Evolutionary conservation across 73 alveolate species (phyloP).

Genomic region (Tetrahymena thermophila): DNA sequence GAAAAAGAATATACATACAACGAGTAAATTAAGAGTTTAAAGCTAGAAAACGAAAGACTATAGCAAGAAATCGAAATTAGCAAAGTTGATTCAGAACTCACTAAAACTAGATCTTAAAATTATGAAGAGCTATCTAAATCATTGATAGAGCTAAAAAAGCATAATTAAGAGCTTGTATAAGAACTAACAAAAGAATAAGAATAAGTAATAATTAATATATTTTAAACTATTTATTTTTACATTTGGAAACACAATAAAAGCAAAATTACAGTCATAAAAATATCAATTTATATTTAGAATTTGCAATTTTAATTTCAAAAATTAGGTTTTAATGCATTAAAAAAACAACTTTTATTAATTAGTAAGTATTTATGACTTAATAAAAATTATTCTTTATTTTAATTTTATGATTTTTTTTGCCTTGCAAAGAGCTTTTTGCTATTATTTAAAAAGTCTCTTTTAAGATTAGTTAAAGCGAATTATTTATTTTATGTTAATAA

Average conservation of each 20-base stretch:
- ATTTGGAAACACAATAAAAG: too few species aligned
- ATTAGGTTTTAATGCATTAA: too few species aligned
- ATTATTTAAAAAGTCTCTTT: too few species aligned
- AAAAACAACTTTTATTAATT: too few species aligned
- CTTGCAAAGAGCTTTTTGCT: too few species aligned
- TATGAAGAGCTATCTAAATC: neutral
- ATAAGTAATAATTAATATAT: neutral
- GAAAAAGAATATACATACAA: neutral
- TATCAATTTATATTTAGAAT: too few species aligned
- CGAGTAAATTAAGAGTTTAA: neutral
- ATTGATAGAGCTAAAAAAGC: neutral
- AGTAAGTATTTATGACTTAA: too few species aligned
- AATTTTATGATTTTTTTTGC: too few species aligned
- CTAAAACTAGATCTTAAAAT: neutral
- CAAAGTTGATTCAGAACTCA: neutral
- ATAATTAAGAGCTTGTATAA: neutral
- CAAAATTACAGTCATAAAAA: too few species aligned
- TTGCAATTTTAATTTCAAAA: too few species aligned
- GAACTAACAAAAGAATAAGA: neutral
- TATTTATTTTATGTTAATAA: neutral
- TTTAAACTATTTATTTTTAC: too few species aligned
- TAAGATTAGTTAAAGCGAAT: neutral
- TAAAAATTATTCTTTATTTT: too few species aligned
- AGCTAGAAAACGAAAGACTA: neutral
- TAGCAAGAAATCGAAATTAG: neutral